Percentiles rank a stretch among this genome's conserved stretches.
These are phyloP conservation scores for Rhizophora apiculata DNA, from an alignment of 345 rosid genomes.

Conservation along the genomic window DNA sequence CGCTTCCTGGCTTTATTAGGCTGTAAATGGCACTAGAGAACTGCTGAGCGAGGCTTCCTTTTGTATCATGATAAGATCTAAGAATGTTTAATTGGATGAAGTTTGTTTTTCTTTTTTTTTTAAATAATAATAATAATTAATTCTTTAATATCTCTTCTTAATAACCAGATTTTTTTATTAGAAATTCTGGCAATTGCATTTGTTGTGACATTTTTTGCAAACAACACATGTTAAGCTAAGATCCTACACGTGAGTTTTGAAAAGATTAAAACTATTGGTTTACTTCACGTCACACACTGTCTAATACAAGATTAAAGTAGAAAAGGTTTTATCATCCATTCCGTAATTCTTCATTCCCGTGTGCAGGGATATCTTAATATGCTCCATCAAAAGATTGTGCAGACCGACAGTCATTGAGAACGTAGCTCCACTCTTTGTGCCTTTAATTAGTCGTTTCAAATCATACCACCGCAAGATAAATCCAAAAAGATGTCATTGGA, in stretches of 20 bases:
- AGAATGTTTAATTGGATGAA: slow-evolving; percentile 17
- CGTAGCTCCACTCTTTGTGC: slow-evolving; percentile 1
- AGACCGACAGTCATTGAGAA: slow-evolving; percentile 8
- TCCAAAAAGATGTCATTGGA: too few species aligned
- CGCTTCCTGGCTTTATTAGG: slow-evolving; percentile 14
- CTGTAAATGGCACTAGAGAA: slow-evolving; percentile 12
- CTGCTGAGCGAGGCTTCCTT: slow-evolving; percentile 16
- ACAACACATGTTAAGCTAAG: too few species aligned
- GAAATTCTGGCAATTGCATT: slow-evolving; percentile 7
- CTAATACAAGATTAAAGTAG: too few species aligned
- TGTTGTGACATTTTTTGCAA: background rate
- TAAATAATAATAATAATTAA: background rate
- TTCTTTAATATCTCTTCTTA: background rate
- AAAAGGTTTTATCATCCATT: too few species aligned
- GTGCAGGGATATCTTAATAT: too few species aligned
- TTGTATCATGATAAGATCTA: slow-evolving; percentile 11
- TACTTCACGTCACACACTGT: too few species aligned
- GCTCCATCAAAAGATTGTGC: background rate
- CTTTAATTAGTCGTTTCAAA: background rate
- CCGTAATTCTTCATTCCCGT: too few species aligned
- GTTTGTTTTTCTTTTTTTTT: too few species aligned
- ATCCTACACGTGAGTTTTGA: too few species aligned
- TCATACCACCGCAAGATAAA: too few species aligned
- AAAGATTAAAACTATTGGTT: too few species aligned
- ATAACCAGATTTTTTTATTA: background rate